Percentiles rank a stretch among this genome's conserved stretches.
These are phyloP conservation scores for Fusarium robinianum DNA, from an alignment of 2,329 filamentous ascomycete species.

Conservation along the genomic window DNA sequence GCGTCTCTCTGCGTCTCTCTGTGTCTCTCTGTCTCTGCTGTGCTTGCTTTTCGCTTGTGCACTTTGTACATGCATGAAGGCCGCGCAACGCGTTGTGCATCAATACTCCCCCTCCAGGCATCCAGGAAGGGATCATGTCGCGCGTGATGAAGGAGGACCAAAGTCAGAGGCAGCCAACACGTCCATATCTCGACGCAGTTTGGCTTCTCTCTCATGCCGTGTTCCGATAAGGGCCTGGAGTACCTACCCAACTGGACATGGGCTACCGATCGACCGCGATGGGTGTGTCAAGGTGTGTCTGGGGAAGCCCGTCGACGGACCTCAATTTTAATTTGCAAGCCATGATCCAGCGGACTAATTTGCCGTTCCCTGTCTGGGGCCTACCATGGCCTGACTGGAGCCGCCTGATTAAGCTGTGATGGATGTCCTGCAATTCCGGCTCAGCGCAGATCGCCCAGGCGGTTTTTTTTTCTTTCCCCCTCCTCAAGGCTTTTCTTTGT, in stretches of 20 bases:
- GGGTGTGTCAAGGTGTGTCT: constrained; percentile 29
- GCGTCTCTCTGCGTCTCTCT: no score
- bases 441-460: constrained; percentile 28
- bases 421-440: constrained; percentile 32
- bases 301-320: constrained; percentile 37
- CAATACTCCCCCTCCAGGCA: constrained; percentile 6
- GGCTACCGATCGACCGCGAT: constrained; percentile 32
- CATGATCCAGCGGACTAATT: constrained; percentile 39
- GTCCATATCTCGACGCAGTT: no score
- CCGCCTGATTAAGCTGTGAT: constrained; percentile 13
- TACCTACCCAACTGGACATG: background rate
- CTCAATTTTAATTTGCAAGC: constrained; percentile 41
- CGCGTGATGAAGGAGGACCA: background rate
- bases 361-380: constrained; percentile 26
- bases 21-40: no score
- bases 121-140: constrained; percentile 4
- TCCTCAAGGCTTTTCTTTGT: constrained; percentile 1
- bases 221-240: background rate
- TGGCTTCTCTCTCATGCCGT: no score
- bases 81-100: constrained; percentile 19
- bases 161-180: no score
- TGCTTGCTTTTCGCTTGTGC: constrained; percentile 14
- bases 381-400: constrained; percentile 24
- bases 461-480: constrained; percentile 2
- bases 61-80: constrained; percentile 24